Base-by-base conservation (phyloP, 73 alveolate species). In the Paramecium sonneborni region DNA sequence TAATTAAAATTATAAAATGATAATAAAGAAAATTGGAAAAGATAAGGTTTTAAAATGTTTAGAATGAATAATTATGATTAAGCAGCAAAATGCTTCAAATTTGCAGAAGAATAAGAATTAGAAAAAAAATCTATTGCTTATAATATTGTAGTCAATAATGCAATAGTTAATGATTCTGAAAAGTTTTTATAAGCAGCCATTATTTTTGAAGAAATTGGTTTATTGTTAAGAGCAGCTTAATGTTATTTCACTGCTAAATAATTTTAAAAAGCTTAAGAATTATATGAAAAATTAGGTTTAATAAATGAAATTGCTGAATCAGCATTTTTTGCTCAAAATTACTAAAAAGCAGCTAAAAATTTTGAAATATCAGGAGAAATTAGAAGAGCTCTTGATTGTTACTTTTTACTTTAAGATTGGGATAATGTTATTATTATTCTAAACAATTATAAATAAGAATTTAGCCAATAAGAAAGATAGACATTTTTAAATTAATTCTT, bases 301-400 rank as follows among this genome's bases (percentile, higher is more conserved):
- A 84, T 48, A 26, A 87, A 93, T 6, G 96, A 96, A 79, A 97
- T 98, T 18, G 99, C 95, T 15, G 99, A 96, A 89, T 86, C 96
- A 34, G 93, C 84, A 55, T 55, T 72, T 35, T 24, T 23, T 23
- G 44, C 57, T 8, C 86, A 74, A n/a, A 94, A 93, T 23, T 92
- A 93, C 67, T 20, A n/a, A 10, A 58, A 41, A 48, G 96, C 96
- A 2, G 93, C 86, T 14, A 85, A 93, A 20, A 23, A 34, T 26
- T 93, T 93, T 72, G 34, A 55, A 15, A 85, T 55, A 0, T 7
- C 18, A 21, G 82, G 70, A 2, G 96, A 93, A 43, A 30, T 69
- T 7, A 37, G 58, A 14, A 92, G 93, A 93, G 86, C 95, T 37
- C 79, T 93, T 14, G 93, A 93, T 14, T 91, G 85, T 12, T 92